Evolutionary conservation across 2,329 filamentous ascomycete genomes (phyloP).

Genomic region (Laburnicola sp.): DNA sequence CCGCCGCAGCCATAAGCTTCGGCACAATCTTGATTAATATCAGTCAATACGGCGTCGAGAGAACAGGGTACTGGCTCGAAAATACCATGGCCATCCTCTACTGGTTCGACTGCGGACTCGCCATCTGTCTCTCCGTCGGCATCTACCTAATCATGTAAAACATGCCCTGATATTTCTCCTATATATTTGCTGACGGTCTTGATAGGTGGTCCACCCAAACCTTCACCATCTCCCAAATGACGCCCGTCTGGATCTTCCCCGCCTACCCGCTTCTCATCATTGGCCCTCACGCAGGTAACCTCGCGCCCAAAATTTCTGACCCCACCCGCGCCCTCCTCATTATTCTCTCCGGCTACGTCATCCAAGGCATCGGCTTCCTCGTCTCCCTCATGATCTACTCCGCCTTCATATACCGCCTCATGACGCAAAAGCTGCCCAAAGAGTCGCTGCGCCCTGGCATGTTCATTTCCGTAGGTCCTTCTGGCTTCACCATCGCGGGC

Average conservation of each 20-base stretch:
- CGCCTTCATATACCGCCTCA: constrained; percentile 81
- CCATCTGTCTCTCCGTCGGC: constrained; percentile 67
- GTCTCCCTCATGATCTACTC: constrained; percentile 78
- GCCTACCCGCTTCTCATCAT: constrained; percentile 79
- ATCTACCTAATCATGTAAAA: constrained; percentile 75
- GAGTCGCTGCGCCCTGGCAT: constrained; percentile 78
- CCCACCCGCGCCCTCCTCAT: constrained; percentile 54
- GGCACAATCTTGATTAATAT: constrained; percentile 68
- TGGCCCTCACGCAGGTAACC: constrained; percentile 69
- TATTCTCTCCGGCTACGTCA: constrained; percentile 61
- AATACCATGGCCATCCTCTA: constrained; percentile 67
- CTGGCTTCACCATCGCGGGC: constrained; percentile 67
- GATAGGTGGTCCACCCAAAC: constrained; percentile 66
- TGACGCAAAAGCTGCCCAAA: constrained; percentile 82
- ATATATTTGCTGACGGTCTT: background rate
- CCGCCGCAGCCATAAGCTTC: constrained; percentile 67
- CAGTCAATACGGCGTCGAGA: constrained; percentile 68
- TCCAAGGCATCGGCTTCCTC: constrained; percentile 67
- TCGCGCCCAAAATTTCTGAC: constrained; percentile 53
- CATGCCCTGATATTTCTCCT: constrained; percentile 20
- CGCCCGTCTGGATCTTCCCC: constrained; percentile 84
- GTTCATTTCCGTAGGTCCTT: constrained; percentile 82
- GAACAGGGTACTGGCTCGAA: constrained; percentile 60
- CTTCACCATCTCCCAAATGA: constrained; percentile 80
- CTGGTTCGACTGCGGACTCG: constrained; percentile 72